These are phyloP conservation scores for Colletotrichum sp. DNA, from an alignment of 2,329 filamentous ascomycete species.

Conservation along the genomic window DNA sequence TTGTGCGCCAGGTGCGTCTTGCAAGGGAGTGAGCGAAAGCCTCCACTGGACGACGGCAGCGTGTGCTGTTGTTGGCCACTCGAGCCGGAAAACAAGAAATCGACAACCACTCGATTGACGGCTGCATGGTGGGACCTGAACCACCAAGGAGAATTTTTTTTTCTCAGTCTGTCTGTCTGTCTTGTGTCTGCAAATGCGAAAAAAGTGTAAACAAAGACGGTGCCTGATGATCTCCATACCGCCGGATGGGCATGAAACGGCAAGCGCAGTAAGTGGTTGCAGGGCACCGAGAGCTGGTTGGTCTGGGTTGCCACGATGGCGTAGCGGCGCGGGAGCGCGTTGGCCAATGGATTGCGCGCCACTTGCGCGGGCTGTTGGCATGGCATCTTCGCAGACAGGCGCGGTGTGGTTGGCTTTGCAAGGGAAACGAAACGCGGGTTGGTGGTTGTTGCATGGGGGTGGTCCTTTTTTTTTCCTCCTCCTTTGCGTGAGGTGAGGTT, in stretches of 20 bases:
- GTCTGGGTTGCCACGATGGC: background rate
- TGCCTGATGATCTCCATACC: conserved; percentile 5
- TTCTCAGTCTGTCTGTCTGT: background rate
- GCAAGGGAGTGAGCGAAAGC: background rate
- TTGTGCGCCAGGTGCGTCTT: conserved; percentile 12
- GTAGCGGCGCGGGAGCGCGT: conserved; percentile 9
- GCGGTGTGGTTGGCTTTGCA: background rate
- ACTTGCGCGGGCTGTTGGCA: conserved; percentile 11
- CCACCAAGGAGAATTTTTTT: background rate
- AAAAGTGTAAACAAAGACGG: conserved; percentile 5
- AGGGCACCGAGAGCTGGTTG: background rate
- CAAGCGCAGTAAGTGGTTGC: background rate
- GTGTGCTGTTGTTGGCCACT: conserved; percentile 10
- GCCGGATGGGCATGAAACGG: background rate
- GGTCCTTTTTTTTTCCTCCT: background rate
- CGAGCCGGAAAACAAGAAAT: conserved; percentile 4
- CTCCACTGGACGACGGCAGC: conserved; percentile 16
- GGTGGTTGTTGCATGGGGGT: background rate
- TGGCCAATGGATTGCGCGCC: conserved; percentile 15
- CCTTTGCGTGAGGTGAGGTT: background rate
- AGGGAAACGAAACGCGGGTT: background rate
- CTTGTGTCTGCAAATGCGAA: background rate
- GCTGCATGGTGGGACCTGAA: background rate
- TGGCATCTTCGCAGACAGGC: background rate
- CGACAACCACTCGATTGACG: conserved; percentile 5